These are phyloP conservation scores for Populus trichocarpa DNA, from an alignment of 441 rosid genomes.

Conservation along the genomic window DNA sequence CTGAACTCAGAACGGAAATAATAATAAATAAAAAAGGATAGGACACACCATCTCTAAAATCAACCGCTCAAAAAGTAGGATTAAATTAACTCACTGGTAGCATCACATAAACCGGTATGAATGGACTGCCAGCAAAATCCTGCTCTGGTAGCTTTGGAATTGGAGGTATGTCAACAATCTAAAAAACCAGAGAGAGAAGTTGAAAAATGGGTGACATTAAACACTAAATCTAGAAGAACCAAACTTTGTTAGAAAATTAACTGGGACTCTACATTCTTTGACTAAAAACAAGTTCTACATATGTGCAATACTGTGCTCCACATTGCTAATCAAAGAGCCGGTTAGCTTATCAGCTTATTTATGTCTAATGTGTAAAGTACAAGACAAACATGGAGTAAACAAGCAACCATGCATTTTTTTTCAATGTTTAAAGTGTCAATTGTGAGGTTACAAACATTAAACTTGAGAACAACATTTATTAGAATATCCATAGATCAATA, in stretches of 20 bases:
- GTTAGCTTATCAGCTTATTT: background rate
- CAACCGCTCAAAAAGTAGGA: background rate
- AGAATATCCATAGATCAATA: conserved; percentile 11
- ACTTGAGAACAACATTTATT: conserved; percentile 5
- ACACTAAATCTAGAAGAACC: conserved; percentile 8
- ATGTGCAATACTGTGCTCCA: background rate
- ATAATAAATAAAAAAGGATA: conserved; percentile 1
- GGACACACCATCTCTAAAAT: background rate
- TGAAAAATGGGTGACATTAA: conserved; percentile 9
- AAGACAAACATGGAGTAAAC: background rate
- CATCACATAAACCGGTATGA: conserved; percentile 92
- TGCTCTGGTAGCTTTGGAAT: conserved; percentile 50
- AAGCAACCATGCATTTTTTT: background rate
- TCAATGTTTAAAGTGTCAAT: background rate
- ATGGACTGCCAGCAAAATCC: conserved; percentile 76
- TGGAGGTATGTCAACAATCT: conserved; percentile 54
- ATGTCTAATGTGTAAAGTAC: background rate
- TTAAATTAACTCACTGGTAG: conserved; percentile 64
- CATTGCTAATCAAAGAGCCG: conserved; percentile 2
- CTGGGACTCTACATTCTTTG: background rate
- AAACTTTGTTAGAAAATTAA: conserved; percentile 2
- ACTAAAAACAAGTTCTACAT: background rate
- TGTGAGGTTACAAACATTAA: background rate
- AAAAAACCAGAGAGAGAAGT: conserved; percentile 18
- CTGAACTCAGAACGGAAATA: background rate